phyloP scores from a whole-genome alignment of 129 eudicot species.

The Artemisia annua region DNA sequence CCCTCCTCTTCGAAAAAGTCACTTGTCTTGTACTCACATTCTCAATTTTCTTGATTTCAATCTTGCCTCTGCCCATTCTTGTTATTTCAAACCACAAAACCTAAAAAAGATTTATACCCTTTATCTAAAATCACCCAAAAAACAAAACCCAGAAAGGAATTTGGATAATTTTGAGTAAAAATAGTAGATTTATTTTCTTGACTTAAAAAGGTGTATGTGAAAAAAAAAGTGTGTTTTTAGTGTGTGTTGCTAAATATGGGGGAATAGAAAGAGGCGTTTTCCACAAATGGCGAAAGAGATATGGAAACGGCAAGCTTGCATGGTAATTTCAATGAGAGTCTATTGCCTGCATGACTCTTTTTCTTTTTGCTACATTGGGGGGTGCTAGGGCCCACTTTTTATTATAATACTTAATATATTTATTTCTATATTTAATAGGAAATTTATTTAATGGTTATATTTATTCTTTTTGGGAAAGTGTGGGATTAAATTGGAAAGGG shows the following conservation, averaged over 20 bases:
- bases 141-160: slow-evolving; percentile 20
- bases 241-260: slow-evolving; percentile 35
- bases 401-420: not conserved
- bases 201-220: not conserved
- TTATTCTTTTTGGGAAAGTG: slow-evolving; percentile 33
- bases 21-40: slow-evolving; percentile 77
- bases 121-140: slow-evolving; percentile 20
- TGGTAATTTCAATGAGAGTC: slow-evolving; percentile 44
- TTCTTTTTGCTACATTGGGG: slow-evolving; percentile 49
- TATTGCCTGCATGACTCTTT: slow-evolving; percentile 58
- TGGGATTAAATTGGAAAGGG: slow-evolving; percentile 34
- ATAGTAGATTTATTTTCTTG: no score
- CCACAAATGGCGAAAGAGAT: slow-evolving; percentile 56
- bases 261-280: slow-evolving; percentile 55
- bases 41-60: slow-evolving; percentile 88
- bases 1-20: slow-evolving; percentile 76
- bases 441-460: not conserved
- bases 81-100: not conserved
- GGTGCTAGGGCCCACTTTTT: slow-evolving; percentile 41
- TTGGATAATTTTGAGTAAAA: not conserved
- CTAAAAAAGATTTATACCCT: not conserved
- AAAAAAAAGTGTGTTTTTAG: not conserved
- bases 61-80: slow-evolving; percentile 78
- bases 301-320: slow-evolving; percentile 86
- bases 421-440: not conserved